Conservation (phyloP, 495 filamentous ascomycete genomes). For the Articulospora tetracladia region DNA sequence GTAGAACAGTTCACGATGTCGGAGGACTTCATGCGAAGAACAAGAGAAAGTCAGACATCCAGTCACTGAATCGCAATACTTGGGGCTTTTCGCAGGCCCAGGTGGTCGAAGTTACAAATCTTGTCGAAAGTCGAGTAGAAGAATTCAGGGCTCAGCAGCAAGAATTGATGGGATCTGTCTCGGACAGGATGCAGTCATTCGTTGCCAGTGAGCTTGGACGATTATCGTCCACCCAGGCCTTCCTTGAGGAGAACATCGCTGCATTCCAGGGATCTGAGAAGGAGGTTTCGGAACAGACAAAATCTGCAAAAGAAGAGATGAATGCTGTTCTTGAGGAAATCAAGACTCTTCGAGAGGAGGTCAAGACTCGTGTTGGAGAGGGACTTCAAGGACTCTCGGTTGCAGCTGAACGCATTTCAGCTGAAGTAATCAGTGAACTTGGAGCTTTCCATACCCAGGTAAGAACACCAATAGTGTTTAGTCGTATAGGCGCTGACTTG, state of each 20-base stretch:
- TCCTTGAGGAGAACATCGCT: conserved; percentile 62
- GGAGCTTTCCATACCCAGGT: conserved; percentile 73
- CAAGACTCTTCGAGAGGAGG: conserved; percentile 77
- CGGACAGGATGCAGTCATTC: conserved; percentile 66
- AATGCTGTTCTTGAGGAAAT: conserved; percentile 89
- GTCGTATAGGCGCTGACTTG: conserved; percentile 21
- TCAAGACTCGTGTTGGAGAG: conserved; percentile 80
- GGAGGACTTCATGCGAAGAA: conserved; percentile 78
- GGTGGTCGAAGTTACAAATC: conserved; percentile 66
- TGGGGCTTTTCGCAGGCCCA: conserved; percentile 76
- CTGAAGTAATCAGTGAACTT: conserved; percentile 86
- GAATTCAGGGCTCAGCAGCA: conserved; percentile 68
- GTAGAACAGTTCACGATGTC: conserved; percentile 74
- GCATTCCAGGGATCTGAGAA: conserved; percentile 62
- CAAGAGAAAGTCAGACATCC: conserved; percentile 76
- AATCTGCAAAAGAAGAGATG: conserved; percentile 78
- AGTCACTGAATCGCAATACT: conserved; percentile 66
- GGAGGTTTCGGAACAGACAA: conserved; percentile 63
- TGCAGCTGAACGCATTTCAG: conserved; percentile 82
- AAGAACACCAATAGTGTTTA: conserved; percentile 13
- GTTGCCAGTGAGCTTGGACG: conserved; percentile 67
- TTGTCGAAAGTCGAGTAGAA: conserved; percentile 69
- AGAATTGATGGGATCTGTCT: conserved; percentile 59
- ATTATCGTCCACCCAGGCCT: conserved; percentile 58
- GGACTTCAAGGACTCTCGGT: conserved; percentile 79